Evolutionary conservation across 805 yeast species (phyloP).

Genomic region (Suhomyces kilbournensis): DNA sequence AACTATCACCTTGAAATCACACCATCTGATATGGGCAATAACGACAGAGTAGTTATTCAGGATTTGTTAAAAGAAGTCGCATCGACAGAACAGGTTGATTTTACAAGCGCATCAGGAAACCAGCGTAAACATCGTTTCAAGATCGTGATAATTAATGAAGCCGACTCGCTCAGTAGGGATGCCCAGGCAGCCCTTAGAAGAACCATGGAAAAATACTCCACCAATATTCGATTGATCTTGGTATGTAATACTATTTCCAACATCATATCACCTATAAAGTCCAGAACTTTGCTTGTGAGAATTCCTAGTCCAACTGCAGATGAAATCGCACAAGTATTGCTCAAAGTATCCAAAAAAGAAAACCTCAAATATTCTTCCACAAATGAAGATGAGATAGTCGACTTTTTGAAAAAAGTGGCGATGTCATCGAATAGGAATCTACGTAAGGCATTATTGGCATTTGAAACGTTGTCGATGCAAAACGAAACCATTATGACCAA

Average conservation of each 20-base stretch:
- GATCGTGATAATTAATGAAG: slow-evolving; percentile 85
- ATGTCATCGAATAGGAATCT: slow-evolving; percentile 63
- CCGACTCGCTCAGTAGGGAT: slow-evolving; percentile 83
- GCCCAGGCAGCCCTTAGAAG: slow-evolving; percentile 95
- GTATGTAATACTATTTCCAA: slow-evolving; percentile 88
- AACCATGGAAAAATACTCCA: slow-evolving; percentile 93
- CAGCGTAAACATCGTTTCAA: slow-evolving; percentile 56
- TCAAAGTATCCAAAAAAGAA: slow-evolving; percentile 58
- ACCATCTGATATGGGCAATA: slow-evolving; percentile 94
- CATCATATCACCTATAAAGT: slow-evolving; percentile 89
- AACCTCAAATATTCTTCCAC: slow-evolving; percentile 38
- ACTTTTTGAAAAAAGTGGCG: slow-evolving; percentile 52
- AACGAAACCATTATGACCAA: slow-evolving; percentile 47
- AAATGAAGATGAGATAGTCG: slow-evolving; percentile 30
- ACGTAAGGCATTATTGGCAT: slow-evolving; percentile 69
- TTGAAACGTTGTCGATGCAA: slow-evolving; percentile 80
- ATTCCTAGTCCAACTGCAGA: slow-evolving; percentile 72
- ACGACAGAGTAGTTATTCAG: slow-evolving; percentile 92
- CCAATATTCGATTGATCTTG: slow-evolving; percentile 78
- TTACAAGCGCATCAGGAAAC: slow-evolving; percentile 36
- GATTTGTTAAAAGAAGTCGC: slow-evolving; percentile 92
- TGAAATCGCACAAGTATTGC: slow-evolving; percentile 59
- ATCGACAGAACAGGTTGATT: slow-evolving; percentile 92
- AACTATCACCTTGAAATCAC: slow-evolving; percentile 92
- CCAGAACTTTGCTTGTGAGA: slow-evolving; percentile 86